These are phyloP conservation scores for Trichoderma arundinaceum DNA, from an alignment of 2,329 filamentous ascomycete genomes.

Conservation along the genomic window DNA sequence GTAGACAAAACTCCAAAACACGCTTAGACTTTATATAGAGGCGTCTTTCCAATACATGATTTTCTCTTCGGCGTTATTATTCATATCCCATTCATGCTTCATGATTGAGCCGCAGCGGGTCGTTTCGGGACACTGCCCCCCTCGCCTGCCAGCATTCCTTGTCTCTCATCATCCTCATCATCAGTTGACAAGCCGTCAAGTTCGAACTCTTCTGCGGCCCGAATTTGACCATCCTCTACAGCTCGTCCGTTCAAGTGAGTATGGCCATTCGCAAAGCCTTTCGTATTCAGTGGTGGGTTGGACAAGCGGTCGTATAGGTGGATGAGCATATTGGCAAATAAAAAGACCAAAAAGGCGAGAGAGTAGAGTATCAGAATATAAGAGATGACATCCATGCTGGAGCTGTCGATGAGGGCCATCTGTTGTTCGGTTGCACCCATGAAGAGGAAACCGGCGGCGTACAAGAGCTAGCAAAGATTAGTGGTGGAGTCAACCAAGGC, in stretches of 20 bases:
- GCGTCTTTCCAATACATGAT: neutral
- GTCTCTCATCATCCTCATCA: constrained; percentile 70
- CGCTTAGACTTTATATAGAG: constrained; percentile 11
- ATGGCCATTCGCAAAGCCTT: constrained; percentile 48
- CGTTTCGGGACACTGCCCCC: constrained; percentile 4
- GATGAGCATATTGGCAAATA: constrained; percentile 87
- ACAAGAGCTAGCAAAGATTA: constrained; percentile 69
- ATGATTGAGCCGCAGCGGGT: constrained; percentile 10
- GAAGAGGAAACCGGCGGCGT: constrained; percentile 92
- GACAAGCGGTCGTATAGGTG: constrained; percentile 75
- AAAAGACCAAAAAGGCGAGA: constrained; percentile 85
- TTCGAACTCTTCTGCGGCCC: constrained; percentile 92
- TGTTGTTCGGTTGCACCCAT: constrained; percentile 98
- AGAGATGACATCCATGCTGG: constrained; percentile 83
- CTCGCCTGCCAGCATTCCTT: constrained; percentile 42
- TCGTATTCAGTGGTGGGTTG: constrained; percentile 45
- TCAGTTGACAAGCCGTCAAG: constrained; percentile 89
- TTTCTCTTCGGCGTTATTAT: neutral
- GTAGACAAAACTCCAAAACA: constrained; percentile 19
- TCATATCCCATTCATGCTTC: neutral
- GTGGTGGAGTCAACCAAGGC: neutral
- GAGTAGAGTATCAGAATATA: constrained; percentile 93
- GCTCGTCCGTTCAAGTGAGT: constrained; percentile 43
- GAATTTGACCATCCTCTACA: constrained; percentile 62
- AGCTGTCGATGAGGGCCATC: constrained; percentile 76